Evolutionary conservation across 1,139 yeast species (phyloP), one percentile per base, ranked within the genome.

Genomic region (Torulaspora globosa): DNA sequence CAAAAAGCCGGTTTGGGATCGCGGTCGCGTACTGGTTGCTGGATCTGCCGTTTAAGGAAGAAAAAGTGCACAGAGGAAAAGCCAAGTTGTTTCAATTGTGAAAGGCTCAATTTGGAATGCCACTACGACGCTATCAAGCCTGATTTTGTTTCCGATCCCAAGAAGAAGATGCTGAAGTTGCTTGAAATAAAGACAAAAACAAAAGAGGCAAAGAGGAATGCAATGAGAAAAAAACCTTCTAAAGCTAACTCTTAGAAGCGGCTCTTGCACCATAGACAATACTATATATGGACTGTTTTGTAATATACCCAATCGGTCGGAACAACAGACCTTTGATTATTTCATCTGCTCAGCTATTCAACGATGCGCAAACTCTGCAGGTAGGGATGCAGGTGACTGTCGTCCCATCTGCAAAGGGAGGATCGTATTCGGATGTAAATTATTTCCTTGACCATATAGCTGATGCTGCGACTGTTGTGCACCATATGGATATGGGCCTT

Each of bases 1-100:
- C 57, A 54, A 35, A 57, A 56, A 38, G 51, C 51, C 32, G 41
- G 54, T 2, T 47, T 59, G 24, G 65, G 59, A 5, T 69, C 74
- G 10, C 67, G 83, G 47, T 79, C 83, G 1, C 75, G 75, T 51
- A 70, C 68, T 31, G 87, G 87, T 0, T 81, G 87, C 56, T 81
- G 86, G 86, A 81, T 83, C 5, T 81, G 87, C 58, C 62, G 87
- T 49, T 66, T 80, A 19, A 72, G 88, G 39, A 80, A 81, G 57
- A 81, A 81, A 58, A 74, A 81, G 49, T 81, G 88, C 55, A 73
- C 82, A 0, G 85, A 80, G 57, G 80, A 79, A 52, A 73, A 68
- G 52, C 85, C 86, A 1, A 56, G 50, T 9, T 81, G 88, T 58
- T 60, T 64, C 11, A 80, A 78, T 54, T 81, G 88, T 61, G 51